Base-by-base conservation (phyloP, 2,329 filamentous ascomycete genomes). In the Ilyonectria destructans region DNA sequence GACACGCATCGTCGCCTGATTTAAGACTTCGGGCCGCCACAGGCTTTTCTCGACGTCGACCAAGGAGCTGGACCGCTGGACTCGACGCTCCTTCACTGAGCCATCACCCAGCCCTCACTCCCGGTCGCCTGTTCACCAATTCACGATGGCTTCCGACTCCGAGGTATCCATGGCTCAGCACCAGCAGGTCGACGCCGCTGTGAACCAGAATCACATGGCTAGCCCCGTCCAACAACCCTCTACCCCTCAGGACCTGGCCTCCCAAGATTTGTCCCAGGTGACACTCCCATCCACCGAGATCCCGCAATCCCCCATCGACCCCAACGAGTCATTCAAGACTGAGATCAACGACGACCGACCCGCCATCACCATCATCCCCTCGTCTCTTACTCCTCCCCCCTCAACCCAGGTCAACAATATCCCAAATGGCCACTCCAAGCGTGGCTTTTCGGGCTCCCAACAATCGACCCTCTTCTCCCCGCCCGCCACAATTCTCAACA, bases 241-340 rank as follows among this genome's bases (percentile, higher is more conserved):
- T 5, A 81, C 79, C 2, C 80, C 79, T 23, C 75, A 74, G 31
- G 78, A 82, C 54, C 65, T 65, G 10, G 77, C 71, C 17, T 77
- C 75, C 13, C 74, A 76, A 29, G 75, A 78, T 29, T 81, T 82
- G 9, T 88, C 87, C 17, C 87, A 89, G 68, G 81, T 84, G 40
- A 88, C 87, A 21, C 80, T 90, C n/a, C 85, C 86, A 12, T 88
- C 87, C 1, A 90, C 88, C n/a, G 87, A 89, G 74, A 82, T 81
- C 7, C 85, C 87, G 2, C 82, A 81, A 21, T 90, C 88, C 13
- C 87, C 88, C 31, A 80, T 85, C 69, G 86, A 88, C 55, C 81
- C 83, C 6, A 78, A 79, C 54, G 75, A 81, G 54, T 87, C 86
- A 0, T 88, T 89, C 77, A 85, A 82, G 72, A 85, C 84, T 4